phyloP scores from a whole-genome alignment of 1,284 basidiomycete species.

The Entoloma clypeatum region DNA sequence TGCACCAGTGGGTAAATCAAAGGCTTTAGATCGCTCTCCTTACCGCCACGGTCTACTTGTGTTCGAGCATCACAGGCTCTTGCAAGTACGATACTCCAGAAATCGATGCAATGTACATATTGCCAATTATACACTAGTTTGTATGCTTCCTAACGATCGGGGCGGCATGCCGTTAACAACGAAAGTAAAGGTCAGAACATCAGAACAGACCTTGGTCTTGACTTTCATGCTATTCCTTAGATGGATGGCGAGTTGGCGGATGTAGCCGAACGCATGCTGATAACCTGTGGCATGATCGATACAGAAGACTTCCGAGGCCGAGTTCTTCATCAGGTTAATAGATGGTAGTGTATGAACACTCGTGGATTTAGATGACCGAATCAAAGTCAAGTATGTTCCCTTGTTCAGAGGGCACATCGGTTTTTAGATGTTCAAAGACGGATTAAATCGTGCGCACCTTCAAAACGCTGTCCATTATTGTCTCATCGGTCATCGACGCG shows the following conservation, averaged over 20 bases:
- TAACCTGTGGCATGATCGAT: conserved; percentile 75
- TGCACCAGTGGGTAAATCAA: conserved; percentile 96
- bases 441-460: conserved; percentile 53
- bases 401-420: conserved; percentile 26
- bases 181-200: conserved; percentile 1
- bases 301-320: conserved; percentile 89
- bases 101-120: conserved; percentile 93
- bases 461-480: conserved; percentile 81
- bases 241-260: conserved; percentile 93
- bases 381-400: conserved; percentile 83
- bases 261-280: conserved; percentile 96
- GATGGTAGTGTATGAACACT: conserved; percentile 86
- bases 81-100: conserved; percentile 91
- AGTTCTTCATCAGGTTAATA: conserved; percentile 98
- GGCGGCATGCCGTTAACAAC: conserved; percentile 6
- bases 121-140: conserved; percentile 99
- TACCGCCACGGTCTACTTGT: conserved; percentile 46
- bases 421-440: neutral
- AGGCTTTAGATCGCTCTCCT: conserved; percentile 79
- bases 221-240: conserved; percentile 89
- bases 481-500: conserved; percentile 76
- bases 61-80: conserved; percentile 68
- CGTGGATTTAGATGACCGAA: conserved; percentile 81
- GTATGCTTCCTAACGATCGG: conserved; percentile 67
- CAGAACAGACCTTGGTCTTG: conserved; percentile 65